Percentiles rank a stretch among this genome's conserved stretches.
Evolutionary conservation across 2,329 filamentous ascomycete genomes (phyloP).

Genomic region (Colletotrichum karsti): DNA sequence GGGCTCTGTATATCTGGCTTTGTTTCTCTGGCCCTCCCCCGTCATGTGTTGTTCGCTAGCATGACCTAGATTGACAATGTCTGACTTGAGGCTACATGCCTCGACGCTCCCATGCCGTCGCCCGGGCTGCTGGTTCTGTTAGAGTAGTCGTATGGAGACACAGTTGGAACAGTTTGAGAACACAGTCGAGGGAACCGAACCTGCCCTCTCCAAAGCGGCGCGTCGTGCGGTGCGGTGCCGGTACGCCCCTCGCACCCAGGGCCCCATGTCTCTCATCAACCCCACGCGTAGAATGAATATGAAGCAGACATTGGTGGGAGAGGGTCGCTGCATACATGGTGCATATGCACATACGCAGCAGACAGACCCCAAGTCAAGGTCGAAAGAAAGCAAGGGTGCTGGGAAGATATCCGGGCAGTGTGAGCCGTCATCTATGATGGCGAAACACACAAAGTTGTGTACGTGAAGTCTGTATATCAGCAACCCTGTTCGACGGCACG

Average conservation of each 20-base stretch:
- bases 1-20: neutral
- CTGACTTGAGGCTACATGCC: neutral
- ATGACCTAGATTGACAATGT: neutral
- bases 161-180: neutral
- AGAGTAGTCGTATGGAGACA: neutral
- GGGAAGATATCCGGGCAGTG: neutral
- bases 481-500: neutral
- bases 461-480: neutral
- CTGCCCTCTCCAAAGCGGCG: neutral
- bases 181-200: neutral
- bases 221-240: neutral
- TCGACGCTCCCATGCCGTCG: neutral
- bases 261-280: conserved; percentile 23
- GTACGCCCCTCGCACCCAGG: neutral
- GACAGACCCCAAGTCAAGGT: conserved; percentile 12
- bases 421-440: neutral
- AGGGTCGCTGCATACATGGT: neutral
- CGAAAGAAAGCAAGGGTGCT: conserved; percentile 12
- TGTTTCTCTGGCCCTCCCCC: neutral
- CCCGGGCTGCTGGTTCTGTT: neutral
- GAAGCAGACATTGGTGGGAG: conserved; percentile 9
- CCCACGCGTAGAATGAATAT: conserved; percentile 24
- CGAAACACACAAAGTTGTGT: neutral
- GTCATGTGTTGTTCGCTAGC: neutral
- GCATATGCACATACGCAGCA: neutral